Conservation (phyloP, 2,329 filamentous ascomycete genomes). For the Fusarium buxicola region DNA sequence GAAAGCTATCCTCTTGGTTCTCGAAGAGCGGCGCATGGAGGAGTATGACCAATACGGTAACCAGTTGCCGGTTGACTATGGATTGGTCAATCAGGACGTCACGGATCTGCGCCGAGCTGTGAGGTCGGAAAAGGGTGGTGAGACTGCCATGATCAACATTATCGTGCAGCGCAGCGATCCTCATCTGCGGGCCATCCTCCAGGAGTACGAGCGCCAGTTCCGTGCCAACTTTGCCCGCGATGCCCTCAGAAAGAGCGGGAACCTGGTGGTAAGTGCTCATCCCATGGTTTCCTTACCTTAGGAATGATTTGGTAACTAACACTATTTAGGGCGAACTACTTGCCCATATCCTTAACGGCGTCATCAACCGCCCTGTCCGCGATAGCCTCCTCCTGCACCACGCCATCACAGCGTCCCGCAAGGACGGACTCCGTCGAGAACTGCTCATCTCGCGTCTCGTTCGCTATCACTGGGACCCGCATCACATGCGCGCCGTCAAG, state of each 20-base stretch:
- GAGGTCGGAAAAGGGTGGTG: constrained; percentile 81
- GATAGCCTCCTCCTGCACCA: constrained; percentile 93
- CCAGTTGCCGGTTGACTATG: constrained; percentile 66
- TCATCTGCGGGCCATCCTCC: constrained; percentile 84
- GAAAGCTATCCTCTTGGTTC: constrained; percentile 82
- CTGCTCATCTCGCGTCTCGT: constrained; percentile 89
- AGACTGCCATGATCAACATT: constrained; percentile 87
- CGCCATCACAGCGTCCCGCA: constrained; percentile 79
- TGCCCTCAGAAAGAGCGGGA: constrained; percentile 87
- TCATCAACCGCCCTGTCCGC: constrained; percentile 94
- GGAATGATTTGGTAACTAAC: constrained; percentile 11
- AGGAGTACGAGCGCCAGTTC: constrained; percentile 79
- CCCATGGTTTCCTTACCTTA: background rate
- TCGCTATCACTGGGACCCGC: constrained; percentile 90
- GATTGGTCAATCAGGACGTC: constrained; percentile 77
- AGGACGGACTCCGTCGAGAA: constrained; percentile 81
- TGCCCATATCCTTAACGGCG: constrained; percentile 93
- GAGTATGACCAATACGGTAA: constrained; percentile 76
- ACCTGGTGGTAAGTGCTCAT: constrained; percentile 82
- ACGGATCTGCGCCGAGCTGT: constrained; percentile 76
- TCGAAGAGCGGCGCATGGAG: constrained; percentile 87
- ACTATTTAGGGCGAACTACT: constrained; percentile 85
- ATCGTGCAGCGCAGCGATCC: constrained; percentile 83
- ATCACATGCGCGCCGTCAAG: constrained; percentile 84
- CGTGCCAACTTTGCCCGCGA: constrained; percentile 87